Conservation (phyloP, 2,329 filamentous ascomycete genomes). For the Tricladium varicosporioides region DNA sequence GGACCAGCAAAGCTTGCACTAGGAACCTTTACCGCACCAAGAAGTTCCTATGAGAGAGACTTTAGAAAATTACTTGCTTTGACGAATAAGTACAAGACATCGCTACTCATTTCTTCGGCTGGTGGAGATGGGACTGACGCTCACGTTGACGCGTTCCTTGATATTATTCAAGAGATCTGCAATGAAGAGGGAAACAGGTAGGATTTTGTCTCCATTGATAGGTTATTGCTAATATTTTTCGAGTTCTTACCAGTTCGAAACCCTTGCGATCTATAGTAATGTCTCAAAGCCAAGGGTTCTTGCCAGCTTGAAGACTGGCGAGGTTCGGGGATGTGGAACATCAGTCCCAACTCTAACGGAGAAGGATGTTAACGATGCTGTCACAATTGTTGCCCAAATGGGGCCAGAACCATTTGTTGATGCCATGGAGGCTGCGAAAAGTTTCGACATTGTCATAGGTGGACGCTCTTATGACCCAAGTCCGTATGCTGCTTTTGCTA, state of each 20-base stretch:
- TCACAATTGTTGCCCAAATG: slow-evolving; percentile 44
- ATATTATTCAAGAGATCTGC: slow-evolving; percentile 39
- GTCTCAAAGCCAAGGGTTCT: slow-evolving; percentile 37
- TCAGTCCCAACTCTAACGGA: slow-evolving; percentile 41
- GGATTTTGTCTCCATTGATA: not conserved
- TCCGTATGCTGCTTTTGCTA: slow-evolving; percentile 40
- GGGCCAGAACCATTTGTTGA: slow-evolving; percentile 44
- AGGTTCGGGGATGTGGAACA: slow-evolving; percentile 39
- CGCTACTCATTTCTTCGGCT: slow-evolving; percentile 43
- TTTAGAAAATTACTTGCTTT: slow-evolving; percentile 39
- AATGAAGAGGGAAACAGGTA: slow-evolving; percentile 24
- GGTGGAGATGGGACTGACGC: slow-evolving; percentile 47
- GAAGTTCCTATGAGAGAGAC: slow-evolving; percentile 42
- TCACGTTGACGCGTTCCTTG: slow-evolving; percentile 41
- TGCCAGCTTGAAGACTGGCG: slow-evolving; percentile 30
- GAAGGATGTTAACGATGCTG: slow-evolving; percentile 38
- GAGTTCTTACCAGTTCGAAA: slow-evolving; percentile 30
- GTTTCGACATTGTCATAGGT: slow-evolving; percentile 40
- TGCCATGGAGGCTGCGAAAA: slow-evolving; percentile 40
- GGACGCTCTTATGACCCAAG: slow-evolving; percentile 41
- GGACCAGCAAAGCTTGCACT: slow-evolving; percentile 43
- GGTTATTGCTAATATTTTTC: not conserved
- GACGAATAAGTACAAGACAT: slow-evolving; percentile 35
- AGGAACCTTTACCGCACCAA: slow-evolving; percentile 40
- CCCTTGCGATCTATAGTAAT: slow-evolving; percentile 39